A percentile compares a stretch with the other conserved stretches of the same genome.
phyloP scores from a whole-genome alignment of 2,329 filamentous ascomycete genomes.

The Ploettnerulaceae sp. region DNA sequence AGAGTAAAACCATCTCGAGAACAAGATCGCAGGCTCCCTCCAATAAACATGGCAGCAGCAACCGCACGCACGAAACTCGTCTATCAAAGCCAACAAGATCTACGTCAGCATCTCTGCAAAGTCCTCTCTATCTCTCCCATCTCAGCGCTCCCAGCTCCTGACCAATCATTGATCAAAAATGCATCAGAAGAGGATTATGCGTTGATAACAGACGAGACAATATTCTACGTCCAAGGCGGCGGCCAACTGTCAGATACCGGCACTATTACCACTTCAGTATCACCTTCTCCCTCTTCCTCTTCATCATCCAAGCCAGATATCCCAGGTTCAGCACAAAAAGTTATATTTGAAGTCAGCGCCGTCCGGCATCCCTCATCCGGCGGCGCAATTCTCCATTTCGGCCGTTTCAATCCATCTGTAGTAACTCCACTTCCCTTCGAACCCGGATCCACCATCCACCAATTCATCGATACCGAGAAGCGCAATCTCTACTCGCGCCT shows the following conservation, averaged over 20 bases:
- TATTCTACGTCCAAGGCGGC: conserved; percentile 72
- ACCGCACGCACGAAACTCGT: conserved; percentile 6
- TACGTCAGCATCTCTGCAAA: conserved; percentile 11
- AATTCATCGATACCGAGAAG: conserved; percentile 56
- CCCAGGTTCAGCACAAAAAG: background rate
- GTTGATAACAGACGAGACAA: conserved; percentile 59
- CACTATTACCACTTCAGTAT: conserved; percentile 39
- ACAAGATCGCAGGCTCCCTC: background rate
- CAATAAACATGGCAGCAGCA: conserved; percentile 7
- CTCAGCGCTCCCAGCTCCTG: conserved; percentile 17
- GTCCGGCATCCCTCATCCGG: conserved; percentile 52
- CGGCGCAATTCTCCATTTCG: conserved; percentile 61
- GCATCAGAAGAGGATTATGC: conserved; percentile 47
- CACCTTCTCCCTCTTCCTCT: background rate
- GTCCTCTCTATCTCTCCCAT: conserved; percentile 17
- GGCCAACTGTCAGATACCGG: conserved; percentile 68
- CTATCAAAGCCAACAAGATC: conserved; percentile 10
- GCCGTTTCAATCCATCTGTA: conserved; percentile 43
- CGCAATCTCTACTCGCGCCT: conserved; percentile 60
- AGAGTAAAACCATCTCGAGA: no score
- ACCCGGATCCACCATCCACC: conserved; percentile 44
- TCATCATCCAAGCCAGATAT: background rate
- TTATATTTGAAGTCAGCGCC: conserved; percentile 47
- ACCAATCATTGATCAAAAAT: conserved; percentile 51
- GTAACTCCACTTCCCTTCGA: conserved; percentile 34